A percentile compares a stretch with the other conserved stretches of the same genome.
Conservation (phyloP, 78 protist genomes). For the Anaeramoeba flamelloides region DNA sequence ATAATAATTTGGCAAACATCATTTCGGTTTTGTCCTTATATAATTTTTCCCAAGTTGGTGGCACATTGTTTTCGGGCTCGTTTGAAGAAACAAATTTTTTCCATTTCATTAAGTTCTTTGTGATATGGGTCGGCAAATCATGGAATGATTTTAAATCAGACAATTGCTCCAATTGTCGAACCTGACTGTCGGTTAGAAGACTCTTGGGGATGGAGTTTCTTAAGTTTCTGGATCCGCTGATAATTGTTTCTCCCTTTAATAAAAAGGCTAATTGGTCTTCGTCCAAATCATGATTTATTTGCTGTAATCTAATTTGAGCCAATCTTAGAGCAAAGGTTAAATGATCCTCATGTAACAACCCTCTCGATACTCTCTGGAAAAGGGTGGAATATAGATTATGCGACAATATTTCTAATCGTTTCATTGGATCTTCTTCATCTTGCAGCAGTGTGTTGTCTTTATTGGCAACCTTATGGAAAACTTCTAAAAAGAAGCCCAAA, state of each 20-base stretch:
- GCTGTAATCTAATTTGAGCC: conserved; percentile 32
- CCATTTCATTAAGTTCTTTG: background rate
- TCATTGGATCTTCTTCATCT: conserved; percentile 16
- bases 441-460: conserved; percentile 1
- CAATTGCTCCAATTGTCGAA: background rate
- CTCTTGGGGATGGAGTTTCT: background rate
- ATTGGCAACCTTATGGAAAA: conserved; percentile 23
- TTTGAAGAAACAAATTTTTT: background rate
- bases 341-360: conserved; percentile 50
- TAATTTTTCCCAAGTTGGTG: background rate
- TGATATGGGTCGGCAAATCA: background rate
- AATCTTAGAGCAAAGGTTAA: conserved; percentile 54
- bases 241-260: conserved; percentile 27
- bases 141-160: background rate
- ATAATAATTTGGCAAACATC: conserved; percentile 20
- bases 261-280: conserved; percentile 33
- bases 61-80: background rate
- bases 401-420: conserved; percentile 36
- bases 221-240: background rate
- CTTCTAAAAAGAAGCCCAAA: conserved; percentile 52
- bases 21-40: background rate
- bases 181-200: background rate
- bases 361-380: conserved; percentile 28
- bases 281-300: conserved; percentile 7
- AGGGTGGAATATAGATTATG: conserved; percentile 21